Base-by-base conservation (phyloP, 305 asterid genomes). In the Rubia peregrina region DNA sequence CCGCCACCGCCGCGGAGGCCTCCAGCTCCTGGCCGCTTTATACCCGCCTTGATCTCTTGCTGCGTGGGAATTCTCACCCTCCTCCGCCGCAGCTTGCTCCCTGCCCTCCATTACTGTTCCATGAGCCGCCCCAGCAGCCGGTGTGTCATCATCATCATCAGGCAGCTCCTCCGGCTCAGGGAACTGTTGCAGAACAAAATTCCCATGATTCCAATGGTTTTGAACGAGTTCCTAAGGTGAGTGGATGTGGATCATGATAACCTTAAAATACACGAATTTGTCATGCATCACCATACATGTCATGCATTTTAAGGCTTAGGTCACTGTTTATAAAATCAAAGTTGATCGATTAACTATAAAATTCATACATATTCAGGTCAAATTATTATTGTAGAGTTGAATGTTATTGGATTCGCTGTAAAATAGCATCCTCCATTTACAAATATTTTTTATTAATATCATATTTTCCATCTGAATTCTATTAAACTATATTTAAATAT, bases 11-110 rank as follows among this genome's bases (percentile, higher is more conserved):
- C 3, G 96, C 85, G 1, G 80, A 82, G 9, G 96, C 82, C 36
- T 77, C 80, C 40, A 83, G 92, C 3, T 79, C 95, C 9, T 90
- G 97, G 97, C 97, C 97, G 44, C 91, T 90, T 7, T 90, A 85
- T 73, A 65, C 85, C 14, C 85, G 97, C n/a, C 95, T 88, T 9
- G 91, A 90, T 82, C 90, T 75, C 38, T 82, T 90, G 21, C 84
- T 90, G 19, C 93, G 97, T 6, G 97, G 95, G 49, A 86, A 81
- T 65, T 83, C 80, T 41, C 49, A 73, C 44, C 36, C 68, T 14
- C 63, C 67, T 14, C 56, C 56, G 57, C 59, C 22, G 59, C 59
- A 9, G 11, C n/a, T 48, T 61, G 66, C 70, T 33, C 30, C 71
- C 22, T 62, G 74, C 24, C 71, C 70, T 48, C 74, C 72, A 5